phyloP scores from a whole-genome alignment of 2,329 filamentous ascomycete species.

The Metarhizium rileyi region DNA sequence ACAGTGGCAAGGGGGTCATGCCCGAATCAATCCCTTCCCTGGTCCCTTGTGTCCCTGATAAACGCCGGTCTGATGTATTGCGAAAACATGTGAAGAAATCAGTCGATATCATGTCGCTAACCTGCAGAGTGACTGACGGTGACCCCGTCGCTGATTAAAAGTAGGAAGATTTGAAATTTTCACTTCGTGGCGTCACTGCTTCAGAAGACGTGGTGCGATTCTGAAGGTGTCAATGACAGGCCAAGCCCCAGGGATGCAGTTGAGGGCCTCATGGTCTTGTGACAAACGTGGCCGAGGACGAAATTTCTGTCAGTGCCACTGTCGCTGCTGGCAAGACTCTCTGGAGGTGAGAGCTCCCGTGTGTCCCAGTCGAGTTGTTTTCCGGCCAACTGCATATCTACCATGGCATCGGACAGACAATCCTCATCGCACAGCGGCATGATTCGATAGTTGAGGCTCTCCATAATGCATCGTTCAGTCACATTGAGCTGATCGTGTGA shows the following conservation, averaged over 20 bases:
- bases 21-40: not conserved
- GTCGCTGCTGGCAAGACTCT: slow-evolving; percentile 12
- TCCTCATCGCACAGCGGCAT: slow-evolving; percentile 48
- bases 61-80: slow-evolving; percentile 7
- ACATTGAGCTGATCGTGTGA: slow-evolving; percentile 52
- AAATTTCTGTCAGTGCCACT: slow-evolving; percentile 18
- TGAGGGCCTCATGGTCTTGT: slow-evolving; percentile 21
- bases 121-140: not conserved
- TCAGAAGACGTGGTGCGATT: slow-evolving; percentile 11
- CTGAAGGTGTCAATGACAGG: slow-evolving; percentile 17
- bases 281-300: slow-evolving; percentile 23
- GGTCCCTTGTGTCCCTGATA: not conserved
- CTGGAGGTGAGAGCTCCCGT: slow-evolving; percentile 20
- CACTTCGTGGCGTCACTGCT: slow-evolving; percentile 12
- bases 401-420: slow-evolving; percentile 48
- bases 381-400: slow-evolving; percentile 54
- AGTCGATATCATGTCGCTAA: not conserved
- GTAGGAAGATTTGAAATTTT: slow-evolving; percentile 11
- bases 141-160: slow-evolving; percentile 4
- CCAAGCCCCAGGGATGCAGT: slow-evolving; percentile 13
- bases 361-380: slow-evolving; percentile 18
- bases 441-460: slow-evolving; percentile 53
- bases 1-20: not conserved
- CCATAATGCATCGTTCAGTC: slow-evolving; percentile 55
- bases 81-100: not conserved